Base-by-base conservation (phyloP, 2,329 filamentous ascomycete genomes). In the Periconia digitata region DNA sequence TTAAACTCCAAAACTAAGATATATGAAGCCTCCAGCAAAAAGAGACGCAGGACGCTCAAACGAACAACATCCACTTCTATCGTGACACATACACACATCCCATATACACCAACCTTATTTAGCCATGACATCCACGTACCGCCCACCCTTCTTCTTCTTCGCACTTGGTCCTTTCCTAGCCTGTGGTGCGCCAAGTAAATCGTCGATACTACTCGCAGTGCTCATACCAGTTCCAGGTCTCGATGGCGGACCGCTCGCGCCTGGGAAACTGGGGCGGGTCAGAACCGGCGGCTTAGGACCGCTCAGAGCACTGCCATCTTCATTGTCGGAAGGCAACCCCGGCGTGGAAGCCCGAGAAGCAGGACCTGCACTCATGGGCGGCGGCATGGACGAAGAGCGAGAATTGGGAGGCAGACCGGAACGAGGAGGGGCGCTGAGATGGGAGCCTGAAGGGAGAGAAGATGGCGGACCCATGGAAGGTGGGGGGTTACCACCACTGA, bases 121-220 rank as follows among this genome's bases (percentile, higher is more conserved):
- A 13, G 55, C 58, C 91, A 97, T 96, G 51, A 99, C 90, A 79
- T 99, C 94, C 23, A 99, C 86, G 77, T 99, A 99, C 22, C 92
- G 79, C 23, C 90, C 87, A 18, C 86, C 85, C 78, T 91, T 96
- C 77, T 90, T 90, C 62, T 90, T 89, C 62, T 74, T 76, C 38
- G 71, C 69, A 27, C 4, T 15, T 15, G 56, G 49, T 2, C 80
- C 81, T 50, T 88, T 92, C 55, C 89, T 82, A 16, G 87, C 82
- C 23, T 79, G 82, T 3, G 87, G 83, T 4, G 87, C 85, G 5
- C 89, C 89, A 18, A 99, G 76, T 54, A 99, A 76, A 69, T 99
- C 94, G 62, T 99, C 94, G 65, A 99, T 95, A 60, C 88, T 94
- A 71, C 86, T 95, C n/a, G 90, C 90, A 65, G 90, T 90, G 72